phyloP scores from a whole-genome alignment of 169 alveolate genomes.

The Babesia gibsoni region DNA sequence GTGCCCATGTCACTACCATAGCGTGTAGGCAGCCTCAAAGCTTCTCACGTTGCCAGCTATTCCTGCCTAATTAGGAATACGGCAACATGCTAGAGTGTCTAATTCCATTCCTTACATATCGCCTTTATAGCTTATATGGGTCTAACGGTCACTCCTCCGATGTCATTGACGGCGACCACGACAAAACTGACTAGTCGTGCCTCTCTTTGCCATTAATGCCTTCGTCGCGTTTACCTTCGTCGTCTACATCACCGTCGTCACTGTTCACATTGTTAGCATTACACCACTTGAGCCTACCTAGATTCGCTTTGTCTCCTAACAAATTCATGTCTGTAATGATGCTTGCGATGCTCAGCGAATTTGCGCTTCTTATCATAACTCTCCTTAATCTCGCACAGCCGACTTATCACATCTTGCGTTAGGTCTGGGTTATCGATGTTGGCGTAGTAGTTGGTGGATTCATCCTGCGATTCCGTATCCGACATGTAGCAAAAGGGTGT shows the following conservation, averaged over 20 bases:
- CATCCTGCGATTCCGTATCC: constrained; percentile 56
- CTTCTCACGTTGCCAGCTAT: too few relatives aligned
- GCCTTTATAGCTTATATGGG: too few relatives aligned
- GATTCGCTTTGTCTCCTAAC: neutral
- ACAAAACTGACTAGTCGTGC: too few relatives aligned
- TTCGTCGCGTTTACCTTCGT: too few relatives aligned
- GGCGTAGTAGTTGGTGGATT: neutral
- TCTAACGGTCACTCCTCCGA: too few relatives aligned
- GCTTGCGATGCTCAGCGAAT: constrained; percentile 43
- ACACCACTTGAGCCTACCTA: neutral
- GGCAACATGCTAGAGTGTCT: too few relatives aligned
- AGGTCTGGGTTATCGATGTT: neutral
- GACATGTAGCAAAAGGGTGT: constrained; percentile 77
- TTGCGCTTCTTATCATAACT: neutral
- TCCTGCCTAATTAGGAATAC: too few relatives aligned
- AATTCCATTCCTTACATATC: too few relatives aligned
- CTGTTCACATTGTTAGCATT: neutral
- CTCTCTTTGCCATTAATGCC: too few relatives aligned
- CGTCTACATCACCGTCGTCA: constrained; percentile 3
- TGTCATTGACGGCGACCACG: too few relatives aligned
- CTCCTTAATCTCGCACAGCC: constrained; percentile 25
- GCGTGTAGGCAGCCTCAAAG: too few relatives aligned
- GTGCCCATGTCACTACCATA: too few relatives aligned
- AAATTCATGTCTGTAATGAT: constrained; percentile 48
- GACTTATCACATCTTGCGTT: constrained; percentile 21